Evolutionary conservation across 148 eudicot species (phyloP).

Genomic region (Chenopodium formosanum): DNA sequence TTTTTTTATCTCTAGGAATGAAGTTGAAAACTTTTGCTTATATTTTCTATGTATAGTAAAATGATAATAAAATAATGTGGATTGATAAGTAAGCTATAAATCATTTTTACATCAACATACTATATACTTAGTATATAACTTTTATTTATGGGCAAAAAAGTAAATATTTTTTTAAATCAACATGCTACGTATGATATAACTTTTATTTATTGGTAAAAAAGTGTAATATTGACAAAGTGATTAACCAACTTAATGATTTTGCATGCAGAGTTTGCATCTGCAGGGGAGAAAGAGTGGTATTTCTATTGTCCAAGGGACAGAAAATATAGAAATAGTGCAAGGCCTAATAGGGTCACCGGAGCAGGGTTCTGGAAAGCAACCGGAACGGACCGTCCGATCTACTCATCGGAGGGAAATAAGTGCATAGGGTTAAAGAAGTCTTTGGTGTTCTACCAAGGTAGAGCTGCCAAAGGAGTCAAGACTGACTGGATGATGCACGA

Average conservation of each 20-base stretch:
- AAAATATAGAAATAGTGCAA: conserved; percentile 76
- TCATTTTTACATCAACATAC: no score
- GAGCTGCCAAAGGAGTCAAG: conserved; percentile 85
- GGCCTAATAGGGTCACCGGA: conserved; percentile 88
- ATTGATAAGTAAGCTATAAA: no score
- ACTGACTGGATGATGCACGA: conserved; percentile 99
- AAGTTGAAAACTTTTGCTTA: no score
- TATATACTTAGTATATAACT: no score
- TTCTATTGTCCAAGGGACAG: conserved; percentile 88
- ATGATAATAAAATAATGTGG: no score
- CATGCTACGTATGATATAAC: no score
- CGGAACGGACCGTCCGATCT: conserved; percentile 82
- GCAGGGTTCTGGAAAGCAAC: conserved; percentile 98
- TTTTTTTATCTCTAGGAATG: no score
- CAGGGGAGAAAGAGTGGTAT: conserved; percentile 93
- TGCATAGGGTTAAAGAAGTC: conserved; percentile 96
- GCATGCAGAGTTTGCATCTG: conserved; percentile 61
- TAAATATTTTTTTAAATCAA: no score
- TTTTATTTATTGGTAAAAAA: background rate
- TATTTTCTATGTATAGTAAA: no score
- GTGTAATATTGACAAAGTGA: background rate
- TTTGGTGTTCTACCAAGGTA: conserved; percentile 89
- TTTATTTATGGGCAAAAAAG: background rate
- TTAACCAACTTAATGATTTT: background rate
- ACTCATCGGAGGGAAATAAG: conserved; percentile 60